These are phyloP conservation scores for Erythrobasidium yunnanense DNA, from an alignment of 768 basidiomycete species.

Conservation along the genomic window DNA sequence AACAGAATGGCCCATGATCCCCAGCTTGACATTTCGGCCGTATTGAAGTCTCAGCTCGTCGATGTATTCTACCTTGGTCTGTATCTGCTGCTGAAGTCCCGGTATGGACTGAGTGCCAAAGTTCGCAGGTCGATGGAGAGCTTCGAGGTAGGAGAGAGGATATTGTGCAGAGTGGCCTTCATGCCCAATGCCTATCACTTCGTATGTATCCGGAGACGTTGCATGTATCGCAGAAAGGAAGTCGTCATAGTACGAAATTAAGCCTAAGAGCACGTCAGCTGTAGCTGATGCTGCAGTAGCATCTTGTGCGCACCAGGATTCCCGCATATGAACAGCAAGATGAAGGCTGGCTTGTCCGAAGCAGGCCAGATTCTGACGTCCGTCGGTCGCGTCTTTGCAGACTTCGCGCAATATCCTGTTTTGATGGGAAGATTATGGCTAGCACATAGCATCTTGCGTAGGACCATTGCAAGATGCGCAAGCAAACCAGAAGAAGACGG, in stretches of 20 bases:
- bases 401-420: too few relatives aligned
- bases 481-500: too few relatives aligned
- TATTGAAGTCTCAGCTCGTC: background rate
- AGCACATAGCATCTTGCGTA: too few relatives aligned
- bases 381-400: background rate
- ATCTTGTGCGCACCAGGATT: slow-evolving; percentile 1
- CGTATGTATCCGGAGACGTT: background rate
- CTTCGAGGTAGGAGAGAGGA: background rate
- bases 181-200: slow-evolving; percentile 17
- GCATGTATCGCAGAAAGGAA: slow-evolving; percentile 19
- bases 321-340: slow-evolving; percentile 14
- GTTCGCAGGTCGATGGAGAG: too few relatives aligned
- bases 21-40: background rate
- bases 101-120: too few relatives aligned
- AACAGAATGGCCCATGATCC: slow-evolving; percentile 12
- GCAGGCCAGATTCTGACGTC: slow-evolving; percentile 12
- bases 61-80: slow-evolving; percentile 4
- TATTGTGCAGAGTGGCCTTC: slow-evolving; percentile 4
- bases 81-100: background rate
- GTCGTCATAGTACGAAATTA: slow-evolving; percentile 11
- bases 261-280: background rate
- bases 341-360: background rate
- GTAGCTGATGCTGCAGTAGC: background rate
- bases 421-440: too few relatives aligned
- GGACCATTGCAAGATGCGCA: too few relatives aligned